Conservation (phyloP, 2,329 filamentous ascomycete genomes). For the Fusarium sacchari region DNA sequence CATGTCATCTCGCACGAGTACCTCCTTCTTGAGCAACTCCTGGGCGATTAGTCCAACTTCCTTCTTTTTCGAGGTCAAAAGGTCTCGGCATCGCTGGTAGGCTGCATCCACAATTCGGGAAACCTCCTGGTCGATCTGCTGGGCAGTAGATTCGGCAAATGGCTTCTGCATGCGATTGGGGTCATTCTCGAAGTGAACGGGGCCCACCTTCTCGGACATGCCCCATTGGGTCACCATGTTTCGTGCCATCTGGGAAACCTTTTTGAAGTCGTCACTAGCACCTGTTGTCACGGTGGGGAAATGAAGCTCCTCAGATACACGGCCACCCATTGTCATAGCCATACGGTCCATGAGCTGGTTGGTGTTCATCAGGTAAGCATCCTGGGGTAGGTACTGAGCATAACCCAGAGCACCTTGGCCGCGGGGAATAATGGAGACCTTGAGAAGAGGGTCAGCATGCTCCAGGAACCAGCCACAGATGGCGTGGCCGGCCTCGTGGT, state of each 20-base stretch:
- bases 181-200: constrained; percentile 88
- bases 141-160: constrained; percentile 93
- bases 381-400: constrained; percentile 94
- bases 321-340: constrained; percentile 98
- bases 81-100: constrained; percentile 87
- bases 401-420: constrained; percentile 94
- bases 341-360: constrained; percentile 98
- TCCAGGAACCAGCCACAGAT: constrained; percentile 99
- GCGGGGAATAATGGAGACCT: constrained; percentile 98
- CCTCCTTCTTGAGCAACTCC: constrained; percentile 91
- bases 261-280: constrained; percentile 97
- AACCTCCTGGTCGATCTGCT: constrained; percentile 91
- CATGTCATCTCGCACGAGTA: constrained; percentile 91
- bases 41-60: constrained; percentile 92
- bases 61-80: constrained; percentile 85
- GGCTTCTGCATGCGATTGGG: constrained; percentile 89
- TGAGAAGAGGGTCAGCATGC: constrained; percentile 95
- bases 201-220: constrained; percentile 95
- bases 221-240: constrained; percentile 99
- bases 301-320: constrained; percentile 94
- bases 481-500: constrained; percentile 97
- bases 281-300: constrained; percentile 97
- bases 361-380: constrained; percentile 95
- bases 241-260: constrained; percentile 94
- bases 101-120: constrained; percentile 91